phyloP scores from a whole-genome alignment of 306 rosid genomes.

The Medicago arabica region DNA sequence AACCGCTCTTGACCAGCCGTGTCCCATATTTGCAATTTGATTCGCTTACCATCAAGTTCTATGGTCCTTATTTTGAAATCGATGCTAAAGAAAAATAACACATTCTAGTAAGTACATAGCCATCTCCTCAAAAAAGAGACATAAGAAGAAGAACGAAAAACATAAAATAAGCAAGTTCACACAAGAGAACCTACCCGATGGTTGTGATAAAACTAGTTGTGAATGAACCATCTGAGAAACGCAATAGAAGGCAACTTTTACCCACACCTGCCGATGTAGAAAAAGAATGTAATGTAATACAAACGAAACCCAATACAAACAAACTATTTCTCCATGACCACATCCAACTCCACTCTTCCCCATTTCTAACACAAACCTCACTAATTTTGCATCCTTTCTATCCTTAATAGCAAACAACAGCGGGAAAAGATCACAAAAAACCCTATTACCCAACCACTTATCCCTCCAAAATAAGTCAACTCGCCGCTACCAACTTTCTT shows the following conservation, averaged over 20 bases:
- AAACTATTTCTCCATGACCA: too few relatives aligned
- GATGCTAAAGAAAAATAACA: constrained; percentile 59
- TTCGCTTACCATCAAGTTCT: constrained; percentile 91
- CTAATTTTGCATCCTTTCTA: too few relatives aligned
- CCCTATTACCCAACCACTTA: too few relatives aligned
- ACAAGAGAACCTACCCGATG: constrained; percentile 68
- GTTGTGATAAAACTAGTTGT: constrained; percentile 96
- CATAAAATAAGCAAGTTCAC: background rate
- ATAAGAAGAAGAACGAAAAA: constrained; percentile 5
- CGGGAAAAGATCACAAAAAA: too few relatives aligned
- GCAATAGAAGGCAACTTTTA: constrained; percentile 97
- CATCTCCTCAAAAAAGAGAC: constrained; percentile 18
- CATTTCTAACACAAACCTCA: too few relatives aligned
- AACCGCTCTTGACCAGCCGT: constrained; percentile 98
- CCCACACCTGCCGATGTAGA: constrained; percentile 83
- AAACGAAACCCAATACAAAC: background rate
- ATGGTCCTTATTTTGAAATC: constrained; percentile 98
- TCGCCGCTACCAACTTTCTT: too few relatives aligned
- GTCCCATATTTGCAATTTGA: constrained; percentile 98
- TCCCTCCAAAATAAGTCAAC: too few relatives aligned
- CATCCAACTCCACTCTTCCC: too few relatives aligned
- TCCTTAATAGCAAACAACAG: too few relatives aligned
- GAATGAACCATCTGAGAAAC: constrained; percentile 96
- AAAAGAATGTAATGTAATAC: constrained; percentile 13
- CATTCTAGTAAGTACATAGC: constrained; percentile 42